Evolutionary conservation across 495 filamentous ascomycete genomes (phyloP), one percentile per base, ranked within the genome.

Genomic region (Hyaloscypha bicolor): DNA sequence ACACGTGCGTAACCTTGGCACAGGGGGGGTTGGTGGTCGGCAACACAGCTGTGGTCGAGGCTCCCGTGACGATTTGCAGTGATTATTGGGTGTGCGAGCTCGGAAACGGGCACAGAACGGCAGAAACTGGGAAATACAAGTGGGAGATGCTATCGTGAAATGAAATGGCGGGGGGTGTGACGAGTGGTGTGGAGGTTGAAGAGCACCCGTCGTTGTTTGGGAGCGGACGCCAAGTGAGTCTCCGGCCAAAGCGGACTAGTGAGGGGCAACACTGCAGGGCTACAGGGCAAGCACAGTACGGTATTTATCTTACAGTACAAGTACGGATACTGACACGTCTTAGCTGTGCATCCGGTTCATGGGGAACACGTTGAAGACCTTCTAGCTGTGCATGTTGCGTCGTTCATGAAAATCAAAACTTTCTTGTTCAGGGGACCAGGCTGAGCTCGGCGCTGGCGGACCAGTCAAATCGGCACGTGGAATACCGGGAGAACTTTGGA

Each of bases 261-360:
- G 60, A 63, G 60, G 60, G 60, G 60, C 30, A 63, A 53, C 53
- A 56, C 53, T 4, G 5, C 53, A 25, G 16, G 22, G 42, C 42
- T 48, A 12, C 42, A 48, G 16, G 16, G 4, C 42, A 48, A 25
- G 25, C 25, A 25, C 25, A 25, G 25, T 25, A 25, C 25, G 1
- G 35, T 37, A 12, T 37, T 37, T 37, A 37, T 12, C 12, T 1
- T 14, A 19, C 16, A 48, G 42, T 14, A 6, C 42, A 11, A 4
- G 2, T 48, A 48, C 42, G 9, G 35, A 37, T 37, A 37, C 35
- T 37, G 35, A 3, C 12, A 37, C 35, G 6, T 37, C 3, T 37
- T 37, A 37, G 25, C 25, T 25, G 25, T 25, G 25, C 25, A 3
- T 37, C 35, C 0, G 35, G 12, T 37, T 37, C 35, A 6, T 12